These are phyloP conservation scores for Fusarium proliferatum DNA, from an alignment of 2,329 filamentous ascomycete species.

Conservation along the genomic window DNA sequence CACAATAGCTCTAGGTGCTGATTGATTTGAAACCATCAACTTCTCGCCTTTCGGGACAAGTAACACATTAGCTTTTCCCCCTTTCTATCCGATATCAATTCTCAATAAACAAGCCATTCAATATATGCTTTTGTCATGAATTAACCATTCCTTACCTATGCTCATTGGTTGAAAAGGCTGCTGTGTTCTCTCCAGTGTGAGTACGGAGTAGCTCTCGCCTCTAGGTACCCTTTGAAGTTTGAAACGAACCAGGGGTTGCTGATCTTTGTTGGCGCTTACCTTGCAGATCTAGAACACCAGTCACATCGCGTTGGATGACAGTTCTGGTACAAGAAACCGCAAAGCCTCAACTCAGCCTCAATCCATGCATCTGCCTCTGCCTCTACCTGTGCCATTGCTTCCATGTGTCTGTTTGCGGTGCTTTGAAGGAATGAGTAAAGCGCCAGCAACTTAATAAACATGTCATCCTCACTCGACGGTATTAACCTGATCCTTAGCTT, in stretches of 20 bases:
- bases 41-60: too few relatives aligned
- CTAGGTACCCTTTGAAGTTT: background rate
- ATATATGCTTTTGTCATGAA: too few relatives aligned
- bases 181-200: too few relatives aligned
- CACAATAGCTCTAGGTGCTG: background rate
- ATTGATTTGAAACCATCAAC: too few relatives aligned
- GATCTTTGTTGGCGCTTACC: constrained; percentile 23
- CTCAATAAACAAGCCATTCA: too few relatives aligned
- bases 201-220: too few relatives aligned
- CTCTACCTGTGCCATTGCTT: background rate
- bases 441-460: background rate
- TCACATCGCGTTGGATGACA: constrained; percentile 1
- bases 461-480: background rate
- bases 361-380: background rate
- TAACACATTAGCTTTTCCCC: too few relatives aligned
- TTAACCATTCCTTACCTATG: too few relatives aligned
- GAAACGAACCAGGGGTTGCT: constrained; percentile 14
- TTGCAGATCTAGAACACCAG: constrained; percentile 10
- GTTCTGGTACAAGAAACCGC: constrained; percentile 14
- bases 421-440: constrained; percentile 15
- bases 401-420: constrained; percentile 30
- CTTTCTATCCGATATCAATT: too few relatives aligned
- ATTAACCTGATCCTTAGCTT: background rate
- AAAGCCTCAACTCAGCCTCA: constrained; percentile 45
- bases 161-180: too few relatives aligned